Evolutionary conservation across 208 protist species (phyloP), one percentile per base, ranked within the genome.

Genomic region (Leishmania amazonensis): DNA sequence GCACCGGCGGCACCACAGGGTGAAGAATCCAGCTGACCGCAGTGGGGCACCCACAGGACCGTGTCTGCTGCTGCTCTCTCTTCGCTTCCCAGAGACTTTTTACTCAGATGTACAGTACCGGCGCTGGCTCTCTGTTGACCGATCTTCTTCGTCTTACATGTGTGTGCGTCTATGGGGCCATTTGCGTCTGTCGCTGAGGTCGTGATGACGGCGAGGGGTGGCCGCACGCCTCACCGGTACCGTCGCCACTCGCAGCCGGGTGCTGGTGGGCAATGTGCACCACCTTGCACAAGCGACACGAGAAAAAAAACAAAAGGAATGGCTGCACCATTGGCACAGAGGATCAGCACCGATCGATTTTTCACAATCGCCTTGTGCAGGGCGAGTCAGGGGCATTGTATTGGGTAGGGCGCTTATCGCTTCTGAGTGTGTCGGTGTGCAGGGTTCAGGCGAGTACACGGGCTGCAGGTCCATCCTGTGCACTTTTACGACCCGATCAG

Each of bases 21-120:
- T 76, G 11, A 76, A 62, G 73, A n/a, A 8, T 19, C 1, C 45
- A 45, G 28, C 11, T 74, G 70, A 19, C 40, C 2, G 9, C 45
- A n/a, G 40, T 40, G 75, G 21, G 75, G 19, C 35, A 74, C 70
- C 7, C 45, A 21, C 24, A 28, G 40, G 19, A 53, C 40, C 9
- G 38, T 67, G 58, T 49, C 31, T 31, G 21, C 58, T 49, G 57
- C 40, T 53, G n/a, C 62, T 35, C 3, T 47, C 40, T 67, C 58
- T 42, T 70, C 47, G 9, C 3, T 54, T 54, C 24, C 31, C 28
- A 79, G 35, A n/a, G 13, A n/a, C 11, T 31, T 78, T 3, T 70
- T 51, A 42, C 73, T 77, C 54, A 45, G 70, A 74, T 74, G 70
- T 74, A 74, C 70, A 28, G 24, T 74, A 74, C 11, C 70, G 70